phyloP scores from a whole-genome alignment of 495 filamentous ascomycete species.

The Neurospora terricola region DNA sequence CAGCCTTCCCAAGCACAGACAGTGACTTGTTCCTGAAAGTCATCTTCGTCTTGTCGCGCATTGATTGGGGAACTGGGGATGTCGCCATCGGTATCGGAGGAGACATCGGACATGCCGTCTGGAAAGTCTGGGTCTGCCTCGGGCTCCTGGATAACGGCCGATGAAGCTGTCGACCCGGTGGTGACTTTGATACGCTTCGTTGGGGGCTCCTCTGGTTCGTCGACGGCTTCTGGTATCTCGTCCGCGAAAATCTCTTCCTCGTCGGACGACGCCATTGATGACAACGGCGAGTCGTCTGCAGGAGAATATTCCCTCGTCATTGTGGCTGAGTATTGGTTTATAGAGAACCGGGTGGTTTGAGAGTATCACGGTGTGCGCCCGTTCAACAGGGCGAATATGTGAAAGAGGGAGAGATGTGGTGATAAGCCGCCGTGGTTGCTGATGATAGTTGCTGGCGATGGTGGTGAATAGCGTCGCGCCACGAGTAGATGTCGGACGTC shows the following conservation, averaged over 20 bases:
- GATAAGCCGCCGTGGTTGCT: not conserved
- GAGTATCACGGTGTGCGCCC: not conserved
- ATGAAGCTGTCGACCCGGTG: conserved; percentile 34
- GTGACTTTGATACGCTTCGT: conserved; percentile 40
- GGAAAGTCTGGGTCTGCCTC: conserved; percentile 29
- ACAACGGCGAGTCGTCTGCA: conserved; percentile 26
- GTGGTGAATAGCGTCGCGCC: not conserved
- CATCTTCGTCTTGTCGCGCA: conserved; percentile 62
- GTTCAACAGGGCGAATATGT: not conserved
- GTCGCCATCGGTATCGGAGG: conserved; percentile 77
- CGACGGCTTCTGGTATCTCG: conserved; percentile 25
- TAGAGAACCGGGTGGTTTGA: not conserved
- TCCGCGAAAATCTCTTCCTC: conserved; percentile 40
- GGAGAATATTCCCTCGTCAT: conserved; percentile 24
- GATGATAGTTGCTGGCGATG: not conserved
- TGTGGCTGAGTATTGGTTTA: not conserved
- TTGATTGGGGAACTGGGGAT: conserved; percentile 61
- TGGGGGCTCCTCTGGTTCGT: conserved; percentile 30
- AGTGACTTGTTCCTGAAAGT: conserved; percentile 82
- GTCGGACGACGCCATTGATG: conserved; percentile 34
- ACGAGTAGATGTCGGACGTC: not conserved
- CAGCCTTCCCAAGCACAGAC: conserved; percentile 87
- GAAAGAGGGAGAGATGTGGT: not conserved
- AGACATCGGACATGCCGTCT: conserved; percentile 51
- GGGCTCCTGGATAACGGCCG: conserved; percentile 32